A percentile compares a stretch with the other conserved stretches of the same genome.
phyloP scores from a whole-genome alignment of 2,329 filamentous ascomycete species.

The Alternaria gaisen region DNA sequence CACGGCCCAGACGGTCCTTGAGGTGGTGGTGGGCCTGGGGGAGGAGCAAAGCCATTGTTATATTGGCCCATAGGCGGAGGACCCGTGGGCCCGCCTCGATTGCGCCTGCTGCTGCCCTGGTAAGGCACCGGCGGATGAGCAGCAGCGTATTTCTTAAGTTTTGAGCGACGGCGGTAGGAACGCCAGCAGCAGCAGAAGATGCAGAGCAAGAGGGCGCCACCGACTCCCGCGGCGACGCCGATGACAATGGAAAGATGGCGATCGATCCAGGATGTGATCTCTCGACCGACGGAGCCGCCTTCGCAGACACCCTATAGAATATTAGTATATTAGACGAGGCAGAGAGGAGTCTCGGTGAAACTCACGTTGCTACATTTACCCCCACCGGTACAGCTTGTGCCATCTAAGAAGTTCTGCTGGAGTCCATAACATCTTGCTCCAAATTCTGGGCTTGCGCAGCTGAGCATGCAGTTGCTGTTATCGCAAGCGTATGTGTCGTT shows the following conservation, averaged over 20 bases:
- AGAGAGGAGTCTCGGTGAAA: slow-evolving; percentile 15
- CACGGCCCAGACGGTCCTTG: neutral
- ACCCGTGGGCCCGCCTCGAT: neutral
- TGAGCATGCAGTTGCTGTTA: slow-evolving; percentile 74
- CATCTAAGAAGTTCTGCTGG: slow-evolving; percentile 93
- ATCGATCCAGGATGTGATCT: slow-evolving; percentile 78
- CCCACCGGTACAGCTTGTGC: slow-evolving; percentile 82
- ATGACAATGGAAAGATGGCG: slow-evolving; percentile 84
- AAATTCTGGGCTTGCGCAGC: slow-evolving; percentile 77
- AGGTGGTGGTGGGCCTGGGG: slow-evolving; percentile 4
- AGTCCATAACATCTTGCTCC: slow-evolving; percentile 74
- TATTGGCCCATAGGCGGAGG: slow-evolving; percentile 12
- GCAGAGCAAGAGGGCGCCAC: slow-evolving; percentile 71
- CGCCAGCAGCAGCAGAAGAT: slow-evolving; percentile 73
- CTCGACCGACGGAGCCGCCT: slow-evolving; percentile 73
- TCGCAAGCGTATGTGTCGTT: slow-evolving; percentile 86
- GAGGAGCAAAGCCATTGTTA: slow-evolving; percentile 9
- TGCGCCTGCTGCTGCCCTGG: slow-evolving; percentile 7
- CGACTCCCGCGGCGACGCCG: slow-evolving; percentile 75
- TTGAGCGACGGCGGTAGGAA: slow-evolving; percentile 54
- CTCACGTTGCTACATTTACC: slow-evolving; percentile 77
- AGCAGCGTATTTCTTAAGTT: slow-evolving; percentile 29
- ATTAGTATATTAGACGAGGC: slow-evolving; percentile 13
- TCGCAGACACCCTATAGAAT: slow-evolving; percentile 71
- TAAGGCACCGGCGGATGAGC: slow-evolving; percentile 18